Evolutionary conservation across 2,329 filamentous ascomycete genomes (phyloP).

Genomic region (Zelopaecilomyces penicillatus): DNA sequence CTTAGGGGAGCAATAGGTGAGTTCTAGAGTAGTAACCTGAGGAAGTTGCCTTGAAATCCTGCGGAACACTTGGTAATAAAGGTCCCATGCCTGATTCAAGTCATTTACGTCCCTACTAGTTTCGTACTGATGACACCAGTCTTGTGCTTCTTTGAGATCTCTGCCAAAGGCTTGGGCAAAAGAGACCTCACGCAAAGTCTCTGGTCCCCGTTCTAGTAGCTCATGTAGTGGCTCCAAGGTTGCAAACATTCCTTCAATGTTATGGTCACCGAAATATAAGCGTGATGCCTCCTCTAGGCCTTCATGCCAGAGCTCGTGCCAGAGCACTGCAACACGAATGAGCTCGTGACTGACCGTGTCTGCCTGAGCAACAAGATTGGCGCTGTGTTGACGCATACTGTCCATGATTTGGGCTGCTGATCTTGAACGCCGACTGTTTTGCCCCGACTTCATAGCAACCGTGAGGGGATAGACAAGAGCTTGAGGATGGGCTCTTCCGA

Average conservation of each 20-base stretch:
- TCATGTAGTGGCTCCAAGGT: conserved; percentile 86
- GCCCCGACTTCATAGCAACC: conserved; percentile 90
- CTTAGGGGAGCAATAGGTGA: conserved; percentile 95
- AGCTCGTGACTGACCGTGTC: conserved; percentile 93
- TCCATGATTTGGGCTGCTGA: conserved; percentile 95
- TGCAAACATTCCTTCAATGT: conserved; percentile 95
- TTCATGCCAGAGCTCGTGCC: conserved; percentile 99
- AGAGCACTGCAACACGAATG: conserved; percentile 91
- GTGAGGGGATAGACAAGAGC: conserved; percentile 95
- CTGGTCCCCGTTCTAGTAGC: conserved; percentile 80
- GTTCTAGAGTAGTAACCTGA: conserved; percentile 83
- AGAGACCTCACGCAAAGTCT: conserved; percentile 90
- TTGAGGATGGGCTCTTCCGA: conserved; percentile 90
- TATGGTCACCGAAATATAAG: conserved; percentile 94
- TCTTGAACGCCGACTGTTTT: conserved; percentile 72
- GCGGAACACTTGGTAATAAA: conserved; percentile 97
- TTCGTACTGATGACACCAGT: conserved; percentile 92
- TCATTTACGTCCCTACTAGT: conserved; percentile 85
- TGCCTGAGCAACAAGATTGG: conserved; percentile 86
- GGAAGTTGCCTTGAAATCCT: conserved; percentile 89
- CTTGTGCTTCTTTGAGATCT: conserved; percentile 86
- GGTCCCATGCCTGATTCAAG: conserved; percentile 95
- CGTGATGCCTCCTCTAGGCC: conserved; percentile 93
- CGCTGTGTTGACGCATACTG: conserved; percentile 91
- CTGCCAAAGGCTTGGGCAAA: conserved; percentile 97